Conservation (phyloP, 2,329 filamentous ascomycete genomes). For the Fusarium sp. region DNA sequence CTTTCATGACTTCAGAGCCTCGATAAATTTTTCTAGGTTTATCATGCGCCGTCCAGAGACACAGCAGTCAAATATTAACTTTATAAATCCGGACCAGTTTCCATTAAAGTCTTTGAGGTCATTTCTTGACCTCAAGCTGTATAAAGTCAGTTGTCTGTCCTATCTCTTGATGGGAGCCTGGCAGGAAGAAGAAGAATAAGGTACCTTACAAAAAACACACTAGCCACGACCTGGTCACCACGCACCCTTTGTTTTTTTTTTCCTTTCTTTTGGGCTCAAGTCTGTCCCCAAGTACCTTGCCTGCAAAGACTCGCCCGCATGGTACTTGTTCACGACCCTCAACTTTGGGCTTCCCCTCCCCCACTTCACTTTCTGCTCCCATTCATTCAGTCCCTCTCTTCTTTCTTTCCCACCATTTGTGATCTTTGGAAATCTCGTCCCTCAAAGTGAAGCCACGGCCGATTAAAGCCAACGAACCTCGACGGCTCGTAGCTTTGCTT, state of each 20-base stretch:
- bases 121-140: background rate
- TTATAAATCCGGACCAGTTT: background rate
- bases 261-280: slow-evolving; percentile 32
- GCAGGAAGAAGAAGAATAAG: background rate
- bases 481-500: slow-evolving; percentile 41
- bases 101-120: background rate
- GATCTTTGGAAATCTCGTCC: slow-evolving; percentile 42
- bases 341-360: slow-evolving; percentile 43
- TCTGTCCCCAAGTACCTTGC: slow-evolving; percentile 18
- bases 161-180: background rate
- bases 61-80: background rate
- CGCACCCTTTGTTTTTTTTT: slow-evolving; percentile 40
- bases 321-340: slow-evolving; percentile 29
- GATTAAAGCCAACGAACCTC: slow-evolving; percentile 35
- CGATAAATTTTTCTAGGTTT: background rate
- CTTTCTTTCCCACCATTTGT: slow-evolving; percentile 41
- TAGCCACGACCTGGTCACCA: slow-evolving; percentile 27
- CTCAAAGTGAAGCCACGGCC: slow-evolving; percentile 31
- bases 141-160: background rate
- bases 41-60: background rate
- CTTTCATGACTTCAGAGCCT: background rate
- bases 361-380: slow-evolving; percentile 43
- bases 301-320: slow-evolving; percentile 8
- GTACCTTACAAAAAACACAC: slow-evolving; percentile 25
- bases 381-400: slow-evolving; percentile 42